Base-by-base conservation (phyloP, 441 rosid genomes). In the Theobroma grandiflorum region DNA sequence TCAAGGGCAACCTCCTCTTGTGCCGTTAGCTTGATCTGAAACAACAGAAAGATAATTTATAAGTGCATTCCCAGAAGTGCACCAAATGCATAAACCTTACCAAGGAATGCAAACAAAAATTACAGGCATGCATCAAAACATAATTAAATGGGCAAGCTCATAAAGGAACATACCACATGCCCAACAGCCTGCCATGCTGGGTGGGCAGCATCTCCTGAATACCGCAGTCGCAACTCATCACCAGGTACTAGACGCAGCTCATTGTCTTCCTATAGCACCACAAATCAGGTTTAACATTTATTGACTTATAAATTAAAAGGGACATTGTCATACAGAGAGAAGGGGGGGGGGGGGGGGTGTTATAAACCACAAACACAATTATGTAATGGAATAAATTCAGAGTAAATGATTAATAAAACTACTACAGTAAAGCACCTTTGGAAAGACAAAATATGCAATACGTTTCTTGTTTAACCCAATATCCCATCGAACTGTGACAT, bases 101-200 rank as follows among this genome's bases (percentile, higher is more conserved):
- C 3, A 18, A 72, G 18, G 76, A 72, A 70, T 9, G 55, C 35
- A 22, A 37, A 38, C 42, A 5, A 61, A 37, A 18, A 50, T 70
- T 7, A 76, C 58, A 67, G 72, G 59, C 40, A 78, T 38, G 45
- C 37, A 12, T 66, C 71, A 65, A 63, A 57, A 26, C 62, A 69
- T 52, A 57, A 64, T 58, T 59, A 75, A 77, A 43, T 50, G 47
- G 59, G 62, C 77, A 58, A 78, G 70, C 49, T 67, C 64, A 75
- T 75, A 78, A 86, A 67, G 73, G 78, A 72, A 18, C 85, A 87
- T 90, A 97, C 99, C 98, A 97, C 99, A 87, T 94, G 99, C 80
- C 98, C 99, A 86, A 97, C 99, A 74, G 99, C 94, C 73, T 94
- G 98, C 99, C 99, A 97, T 5, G 98, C 93, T 58, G 98, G 98